phyloP scores from a whole-genome alignment of 495 filamentous ascomycete species.

The Tuber aestivum region DNA sequence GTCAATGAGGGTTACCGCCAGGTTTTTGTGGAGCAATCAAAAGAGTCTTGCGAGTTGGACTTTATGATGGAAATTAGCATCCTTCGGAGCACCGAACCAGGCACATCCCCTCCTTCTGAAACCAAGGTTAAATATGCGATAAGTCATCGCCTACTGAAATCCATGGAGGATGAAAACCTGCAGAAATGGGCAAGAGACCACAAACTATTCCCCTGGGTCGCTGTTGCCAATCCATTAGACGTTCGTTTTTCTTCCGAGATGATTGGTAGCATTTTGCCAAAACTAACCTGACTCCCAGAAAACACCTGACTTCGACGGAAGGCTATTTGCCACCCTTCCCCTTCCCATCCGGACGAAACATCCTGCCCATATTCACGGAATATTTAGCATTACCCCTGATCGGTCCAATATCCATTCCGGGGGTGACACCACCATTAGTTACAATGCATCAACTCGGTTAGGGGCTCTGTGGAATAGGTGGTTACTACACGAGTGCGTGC shows the following conservation, averaged over 20 bases:
- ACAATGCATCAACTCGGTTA: constrained; percentile 33
- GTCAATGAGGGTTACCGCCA: constrained; percentile 26
- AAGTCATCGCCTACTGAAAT: constrained; percentile 26
- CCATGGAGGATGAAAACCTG: constrained; percentile 24
- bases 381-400: constrained; percentile 47
- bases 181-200: constrained; percentile 42
- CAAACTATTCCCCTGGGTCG: constrained; percentile 47
- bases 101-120: background rate
- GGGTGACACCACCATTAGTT: constrained; percentile 31
- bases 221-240: constrained; percentile 44
- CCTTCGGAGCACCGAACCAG: background rate
- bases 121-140: constrained; percentile 26
- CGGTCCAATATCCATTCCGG: constrained; percentile 43
- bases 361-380: constrained; percentile 47
- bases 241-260: constrained; percentile 11
- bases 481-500: constrained; percentile 43
- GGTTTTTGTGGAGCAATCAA: constrained; percentile 27
- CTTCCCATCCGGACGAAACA: constrained; percentile 45
- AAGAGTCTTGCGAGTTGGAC: constrained; percentile 23
- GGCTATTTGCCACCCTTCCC: constrained; percentile 46
- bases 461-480: constrained; percentile 45
- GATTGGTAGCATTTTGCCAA: background rate
- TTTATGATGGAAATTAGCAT: constrained; percentile 29
- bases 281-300: constrained; percentile 17
- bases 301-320: constrained; percentile 18